Base-by-base conservation (phyloP, 2,329 filamentous ascomycete species). In the Xylariaceae sp. region DNA sequence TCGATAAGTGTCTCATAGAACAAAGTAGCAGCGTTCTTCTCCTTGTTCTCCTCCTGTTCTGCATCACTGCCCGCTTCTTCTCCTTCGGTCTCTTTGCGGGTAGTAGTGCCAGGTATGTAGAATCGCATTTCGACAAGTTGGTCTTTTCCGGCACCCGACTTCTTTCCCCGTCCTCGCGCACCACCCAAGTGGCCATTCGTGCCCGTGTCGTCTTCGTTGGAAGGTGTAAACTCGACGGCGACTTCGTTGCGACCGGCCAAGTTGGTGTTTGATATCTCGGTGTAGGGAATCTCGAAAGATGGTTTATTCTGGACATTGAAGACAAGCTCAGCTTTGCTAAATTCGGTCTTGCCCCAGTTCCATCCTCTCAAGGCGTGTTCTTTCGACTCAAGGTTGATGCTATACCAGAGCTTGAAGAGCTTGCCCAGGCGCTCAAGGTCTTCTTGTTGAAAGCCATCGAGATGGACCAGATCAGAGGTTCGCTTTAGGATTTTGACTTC, bases 331-430 rank as follows among this genome's bases (percentile, higher is more conserved):
- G 92, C 89, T 77, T 98, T 96, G 60, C 90, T 89, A 73, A 99
- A 96, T 70, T 99, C 95, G 63, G 92, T 91, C 78, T 98, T 99
- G 69, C 95, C 95, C 96, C 95, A 99, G 75, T 99, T 99, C 95
- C 95, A 99, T 54, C 95, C 95, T 67, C 95, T 87, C 57, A 99
- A 80, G 21, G 95, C 92, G 75, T 98, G 95, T 76, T 99, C 95
- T 75, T 91, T 92, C 74, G 86, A 91, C 74, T 98, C 93, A 57
- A 99, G 84, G 69, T 88, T 92, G 69, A 95, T 89, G 77, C 92
- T 95, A 78, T 98, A 99, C 91, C 94, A 98, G 71, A 94, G 91
- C 79, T 97, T 98, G 83, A 99, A 97, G 66, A 95, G 86, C 74
- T 96, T 97, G 77, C 81, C 84, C 12, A 97, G 80, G 53, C 95